Evolutionary conservation across 2,329 filamentous ascomycete species (phyloP).

Genomic region (Boeremia lycopersici): DNA sequence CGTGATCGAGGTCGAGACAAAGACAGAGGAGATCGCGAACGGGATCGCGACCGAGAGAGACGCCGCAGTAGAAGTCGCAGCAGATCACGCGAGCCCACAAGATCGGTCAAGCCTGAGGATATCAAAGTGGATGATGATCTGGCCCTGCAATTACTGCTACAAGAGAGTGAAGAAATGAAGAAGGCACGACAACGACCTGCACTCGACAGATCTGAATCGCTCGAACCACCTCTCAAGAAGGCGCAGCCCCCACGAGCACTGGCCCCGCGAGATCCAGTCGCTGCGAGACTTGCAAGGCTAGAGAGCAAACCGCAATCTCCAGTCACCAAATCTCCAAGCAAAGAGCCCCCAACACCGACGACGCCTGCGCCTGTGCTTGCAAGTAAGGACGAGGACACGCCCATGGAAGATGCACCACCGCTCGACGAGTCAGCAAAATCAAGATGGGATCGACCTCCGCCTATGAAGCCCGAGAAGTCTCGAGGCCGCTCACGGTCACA

Average conservation of each 20-base stretch:
- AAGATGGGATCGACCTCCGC: constrained; percentile 36
- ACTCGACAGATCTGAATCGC: constrained; percentile 46
- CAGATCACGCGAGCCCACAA: constrained; percentile 31
- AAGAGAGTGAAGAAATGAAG: constrained; percentile 47
- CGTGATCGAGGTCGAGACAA: constrained; percentile 29
- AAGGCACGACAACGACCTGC: constrained; percentile 45
- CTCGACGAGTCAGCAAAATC: constrained; percentile 25
- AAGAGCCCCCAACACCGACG: constrained; percentile 28
- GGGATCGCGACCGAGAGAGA: constrained; percentile 32
- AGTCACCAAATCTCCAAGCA: constrained; percentile 30
- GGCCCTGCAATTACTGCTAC: constrained; percentile 42
- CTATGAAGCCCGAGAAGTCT: constrained; percentile 30
- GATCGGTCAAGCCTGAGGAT: constrained; percentile 38
- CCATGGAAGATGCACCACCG: constrained; percentile 36
- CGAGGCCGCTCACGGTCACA: constrained; percentile 40
- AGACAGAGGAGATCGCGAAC: constrained; percentile 38
- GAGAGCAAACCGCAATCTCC: constrained; percentile 38
- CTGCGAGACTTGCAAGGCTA: constrained; percentile 36
- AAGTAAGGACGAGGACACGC: constrained; percentile 29
- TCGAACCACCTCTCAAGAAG: constrained; percentile 48
- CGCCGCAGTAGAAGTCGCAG: constrained; percentile 28
- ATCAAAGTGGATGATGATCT: constrained; percentile 48
- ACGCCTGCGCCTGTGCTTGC: constrained; percentile 12
- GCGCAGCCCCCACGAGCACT: constrained; percentile 44
- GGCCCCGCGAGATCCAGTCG: constrained; percentile 42